Base-by-base conservation (phyloP, 2,329 filamentous ascomycete species). In the Thielaviopsis musarum region DNA sequence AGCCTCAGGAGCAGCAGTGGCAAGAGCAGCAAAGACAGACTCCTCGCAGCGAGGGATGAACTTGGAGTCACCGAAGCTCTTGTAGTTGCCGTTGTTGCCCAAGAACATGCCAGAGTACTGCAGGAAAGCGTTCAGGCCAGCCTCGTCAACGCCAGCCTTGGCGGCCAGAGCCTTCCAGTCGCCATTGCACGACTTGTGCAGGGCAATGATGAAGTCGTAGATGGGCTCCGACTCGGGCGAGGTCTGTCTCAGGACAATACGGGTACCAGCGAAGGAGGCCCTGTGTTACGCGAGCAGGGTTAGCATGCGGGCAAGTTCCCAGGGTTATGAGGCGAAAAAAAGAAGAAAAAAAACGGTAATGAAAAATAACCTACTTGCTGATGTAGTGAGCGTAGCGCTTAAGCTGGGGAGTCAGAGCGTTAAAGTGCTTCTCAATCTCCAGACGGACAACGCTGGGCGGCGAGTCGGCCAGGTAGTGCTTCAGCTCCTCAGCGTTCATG, bases 361-460 rank as follows among this genome's bases (percentile, higher is more conserved):
- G 15, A 60, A 13, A 17, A 52, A 24, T 21, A 24, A 63, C 75
- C 66, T 77, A 88, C 85, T 80, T 82, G 79, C 84, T 88, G 69
- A 95, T 88, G 69, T 85, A 90, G 73, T 96, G 91, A 64, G 91
- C 87, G 77, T 96, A 96, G 68, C 87, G 84, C 75, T 91, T 90
- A 74, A 95, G 82, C 69, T 86, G 77, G 66, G 87, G 81, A 58
- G 74, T 78, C 62, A 93, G 72, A 41, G 83, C 82, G 59, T 91
- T 86, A 67, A 97, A 98, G 73, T 97, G 91, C 69, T 89, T 87
- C 73, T 89, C 89, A 70, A 97, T 93, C 70, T 89, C 85, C 56
- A 98, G 81, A 54, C 85, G 83, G 61, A 96, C 91, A 60, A 96
- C 82, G 55, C 84, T 87, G 0, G 93, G 93, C 53, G 93, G 93